Conservation (phyloP, 768 basidiomycete genomes). For the Lactarius hatsudake region DNA sequence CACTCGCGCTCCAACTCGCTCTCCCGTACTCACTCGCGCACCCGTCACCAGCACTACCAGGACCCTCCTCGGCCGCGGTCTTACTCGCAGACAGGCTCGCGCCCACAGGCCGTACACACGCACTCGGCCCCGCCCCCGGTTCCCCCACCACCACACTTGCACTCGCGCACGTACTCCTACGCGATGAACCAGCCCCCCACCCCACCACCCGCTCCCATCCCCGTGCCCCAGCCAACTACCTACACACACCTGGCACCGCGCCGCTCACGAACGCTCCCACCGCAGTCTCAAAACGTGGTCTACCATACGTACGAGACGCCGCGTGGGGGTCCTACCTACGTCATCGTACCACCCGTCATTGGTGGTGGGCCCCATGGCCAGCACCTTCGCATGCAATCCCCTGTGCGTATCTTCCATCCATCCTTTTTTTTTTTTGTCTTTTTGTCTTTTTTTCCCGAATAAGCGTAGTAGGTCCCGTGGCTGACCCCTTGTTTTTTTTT, state of each 20-base stretch:
- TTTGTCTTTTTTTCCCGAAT: background rate
- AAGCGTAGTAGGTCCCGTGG: background rate
- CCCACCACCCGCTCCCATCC: constrained; percentile 12
- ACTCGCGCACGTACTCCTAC: constrained; percentile 26
- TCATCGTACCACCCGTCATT: constrained; percentile 16
- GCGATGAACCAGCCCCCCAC: constrained; percentile 10
- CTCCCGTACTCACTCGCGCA: constrained; percentile 9
- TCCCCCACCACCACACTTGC: constrained; percentile 4
- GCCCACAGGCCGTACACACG: constrained; percentile 6
- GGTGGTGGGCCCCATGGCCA: background rate
- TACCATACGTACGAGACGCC: constrained; percentile 21
- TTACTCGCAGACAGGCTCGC: constrained; percentile 10
- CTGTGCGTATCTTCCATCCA: constrained; percentile 13
- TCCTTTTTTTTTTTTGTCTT: constrained; percentile 9
- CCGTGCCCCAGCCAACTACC: constrained; percentile 11
- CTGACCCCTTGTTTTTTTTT: constrained; percentile 1
- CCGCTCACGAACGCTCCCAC: constrained; percentile 24
- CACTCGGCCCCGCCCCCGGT: background rate
- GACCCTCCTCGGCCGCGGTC: constrained; percentile 13
- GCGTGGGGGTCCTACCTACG: constrained; percentile 18
- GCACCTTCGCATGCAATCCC: constrained; percentile 18
- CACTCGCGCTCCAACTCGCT: constrained; percentile 19
- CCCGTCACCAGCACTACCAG: constrained; percentile 1
- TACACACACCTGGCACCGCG: constrained; percentile 4
- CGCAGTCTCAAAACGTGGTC: constrained; percentile 6